These are phyloP conservation scores for Parvularia atlantis DNA, from an alignment of 78 protist species.

Conservation along the genomic window DNA sequence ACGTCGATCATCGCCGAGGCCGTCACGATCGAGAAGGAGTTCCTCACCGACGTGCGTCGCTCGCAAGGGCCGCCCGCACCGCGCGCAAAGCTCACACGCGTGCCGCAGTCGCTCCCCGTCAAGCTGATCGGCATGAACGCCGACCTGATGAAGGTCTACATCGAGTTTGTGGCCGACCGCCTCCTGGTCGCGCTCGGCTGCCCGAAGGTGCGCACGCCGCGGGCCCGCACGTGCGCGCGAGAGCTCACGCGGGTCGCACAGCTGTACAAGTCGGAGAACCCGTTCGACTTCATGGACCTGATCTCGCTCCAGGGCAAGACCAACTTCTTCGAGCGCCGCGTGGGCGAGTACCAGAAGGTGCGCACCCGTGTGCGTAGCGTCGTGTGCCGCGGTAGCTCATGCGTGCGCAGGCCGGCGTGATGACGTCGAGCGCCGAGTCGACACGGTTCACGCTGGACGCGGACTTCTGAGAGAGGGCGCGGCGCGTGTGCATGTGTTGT, in stretches of 20 bases:
- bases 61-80: too few species aligned
- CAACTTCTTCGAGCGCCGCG: conserved; percentile 96
- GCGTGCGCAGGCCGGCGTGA: conserved; percentile 74
- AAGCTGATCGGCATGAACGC: conserved; percentile 93
- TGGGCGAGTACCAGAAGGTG: conserved; percentile 91
- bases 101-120: conserved; percentile 95
- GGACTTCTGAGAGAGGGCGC: conserved; percentile 37
- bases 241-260: too few species aligned
- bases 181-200: conserved; percentile 76
- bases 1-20: conserved; percentile 71
- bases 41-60: conserved; percentile 78
- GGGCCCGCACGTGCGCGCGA: too few species aligned
- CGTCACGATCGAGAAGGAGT: conserved; percentile 83
- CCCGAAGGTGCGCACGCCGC: conserved; percentile 33
- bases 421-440: background rate
- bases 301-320: conserved; percentile 93
- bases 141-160: conserved; percentile 85
- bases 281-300: conserved; percentile 96
- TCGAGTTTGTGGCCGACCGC: conserved; percentile 94
- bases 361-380: too few species aligned
- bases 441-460: conserved; percentile 16
- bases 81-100: too few species aligned
- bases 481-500: too few species aligned
- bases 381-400: too few species aligned
- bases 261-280: conserved; percentile 73